These are phyloP conservation scores for Croton laevigatus DNA, from an alignment of 441 rosid genomes.

Conservation along the genomic window DNA sequence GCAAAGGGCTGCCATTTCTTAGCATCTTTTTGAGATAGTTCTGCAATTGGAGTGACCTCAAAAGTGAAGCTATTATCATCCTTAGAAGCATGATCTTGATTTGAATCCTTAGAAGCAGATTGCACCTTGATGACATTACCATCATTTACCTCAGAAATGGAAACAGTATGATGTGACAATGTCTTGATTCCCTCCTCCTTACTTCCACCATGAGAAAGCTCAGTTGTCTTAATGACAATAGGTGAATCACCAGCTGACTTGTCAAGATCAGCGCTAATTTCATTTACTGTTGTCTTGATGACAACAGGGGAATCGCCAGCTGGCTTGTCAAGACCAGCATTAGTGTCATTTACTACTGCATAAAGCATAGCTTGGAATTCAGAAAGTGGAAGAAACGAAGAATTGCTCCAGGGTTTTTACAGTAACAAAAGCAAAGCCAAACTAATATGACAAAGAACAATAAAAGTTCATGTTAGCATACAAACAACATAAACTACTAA, in stretches of 20 bases:
- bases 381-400: conserved; percentile 25
- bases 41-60: conserved; percentile 42
- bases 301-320: conserved; percentile 44
- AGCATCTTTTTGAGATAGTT: conserved; percentile 34
- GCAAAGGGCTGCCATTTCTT: conserved; percentile 47
- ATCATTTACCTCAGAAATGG: conserved; percentile 30
- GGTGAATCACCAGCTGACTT: conserved; percentile 48
- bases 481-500: conserved; percentile 17
- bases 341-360: conserved; percentile 35
- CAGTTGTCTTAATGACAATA: conserved; percentile 32
- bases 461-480: neutral
- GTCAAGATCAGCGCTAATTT: conserved; percentile 37
- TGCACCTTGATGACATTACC: conserved; percentile 27
- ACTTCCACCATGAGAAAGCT: conserved; percentile 41
- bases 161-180: conserved; percentile 33
- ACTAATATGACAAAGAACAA: neutral
- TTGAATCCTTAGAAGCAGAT: conserved; percentile 35
- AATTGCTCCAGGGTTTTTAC: conserved; percentile 23
- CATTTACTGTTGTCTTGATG: conserved; percentile 32
- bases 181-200: conserved; percentile 35
- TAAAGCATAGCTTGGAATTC: conserved; percentile 34
- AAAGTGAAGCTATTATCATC: conserved; percentile 58
- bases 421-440: conserved; percentile 5
- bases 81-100: conserved; percentile 39
- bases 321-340: conserved; percentile 40